Evolutionary conservation across 225 moss, liverwort and hornwort species (phyloP), one percentile per base, ranked within the genome.

Genomic region (Anthoceros angustus): DNA sequence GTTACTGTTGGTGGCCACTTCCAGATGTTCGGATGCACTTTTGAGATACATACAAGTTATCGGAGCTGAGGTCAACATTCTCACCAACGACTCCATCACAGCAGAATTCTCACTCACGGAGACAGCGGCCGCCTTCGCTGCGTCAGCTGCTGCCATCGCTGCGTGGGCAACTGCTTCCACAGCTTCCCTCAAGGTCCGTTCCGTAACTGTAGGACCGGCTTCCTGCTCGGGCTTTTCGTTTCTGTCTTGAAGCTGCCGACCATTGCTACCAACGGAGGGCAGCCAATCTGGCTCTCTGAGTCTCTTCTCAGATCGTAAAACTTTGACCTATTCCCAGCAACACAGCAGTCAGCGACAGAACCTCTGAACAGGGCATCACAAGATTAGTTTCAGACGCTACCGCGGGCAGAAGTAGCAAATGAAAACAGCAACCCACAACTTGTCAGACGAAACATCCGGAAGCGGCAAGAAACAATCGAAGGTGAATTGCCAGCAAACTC

Each of bases 71-170:
- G 71, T 55, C 39, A 81, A 69, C 26, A 69, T 14, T 50, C 7
- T 55, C 55, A 55, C 55, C 55, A 55, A 55, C 1, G 55, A 5
- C 55, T 81, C 68, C 24, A 84, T 75, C 14, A 78, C 77, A 39
- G 74, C 69, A 9, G 81, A 74, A 72, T 79, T 84, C 32, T 49
- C 71, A 0, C 70, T 62, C 32, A 79, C 84, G 26, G 79, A 71
- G 4, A 20, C 2, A 50, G 79, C 79, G 41, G 75, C 77, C 14
- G 81, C 79, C 68, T 76, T 71, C 8, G 81, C 79, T 41, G 84
- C 81, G 9, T 68, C 79, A 6, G 84, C 81, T 62, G 84, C 79
- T 39, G 79, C 79, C 66, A 76, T 73, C 39, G 84, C 84, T 41
- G 77, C 73, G 61, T 62, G 24, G 20, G 75, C 63, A 62, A 76